A percentile compares a stretch with the other conserved stretches of the same genome.
phyloP scores from a whole-genome alignment of 106 monocot species.

The Dendrobium officinale region DNA sequence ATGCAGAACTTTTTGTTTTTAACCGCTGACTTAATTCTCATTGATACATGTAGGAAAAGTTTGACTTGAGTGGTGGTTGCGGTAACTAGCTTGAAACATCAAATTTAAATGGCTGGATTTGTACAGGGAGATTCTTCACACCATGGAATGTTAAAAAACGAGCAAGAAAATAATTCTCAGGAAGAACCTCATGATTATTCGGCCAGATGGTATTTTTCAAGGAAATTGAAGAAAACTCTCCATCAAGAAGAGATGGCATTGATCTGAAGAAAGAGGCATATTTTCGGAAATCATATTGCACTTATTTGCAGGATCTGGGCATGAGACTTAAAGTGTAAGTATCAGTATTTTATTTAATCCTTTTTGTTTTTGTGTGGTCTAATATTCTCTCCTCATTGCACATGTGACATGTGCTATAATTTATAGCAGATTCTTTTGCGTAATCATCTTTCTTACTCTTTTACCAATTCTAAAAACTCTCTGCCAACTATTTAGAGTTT shows the following conservation, averaged over 20 bases:
- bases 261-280: constrained; percentile 40
- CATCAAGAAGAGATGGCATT: constrained; percentile 43
- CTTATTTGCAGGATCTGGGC: constrained; percentile 38
- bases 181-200: constrained; percentile 22
- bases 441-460: no score
- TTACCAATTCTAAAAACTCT: no score
- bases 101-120: constrained; percentile 17
- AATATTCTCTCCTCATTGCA: neutral
- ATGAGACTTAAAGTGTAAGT: constrained; percentile 47
- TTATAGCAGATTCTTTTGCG: no score
- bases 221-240: constrained; percentile 43
- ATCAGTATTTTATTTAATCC: constrained; percentile 11
- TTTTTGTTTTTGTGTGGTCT: neutral
- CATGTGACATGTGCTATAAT: neutral
- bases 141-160: constrained; percentile 8
- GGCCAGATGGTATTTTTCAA: constrained; percentile 23
- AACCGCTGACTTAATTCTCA: neutral
- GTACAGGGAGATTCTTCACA: constrained; percentile 19
- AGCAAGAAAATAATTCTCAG: neutral
- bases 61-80: neutral
- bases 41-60: neutral
- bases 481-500: no score
- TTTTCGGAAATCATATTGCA: constrained; percentile 34
- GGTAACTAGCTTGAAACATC: neutral
- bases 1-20: neutral